Conservation (phyloP, 495 filamentous ascomycete species). For the Aspergillus bertholletiae region DNA sequence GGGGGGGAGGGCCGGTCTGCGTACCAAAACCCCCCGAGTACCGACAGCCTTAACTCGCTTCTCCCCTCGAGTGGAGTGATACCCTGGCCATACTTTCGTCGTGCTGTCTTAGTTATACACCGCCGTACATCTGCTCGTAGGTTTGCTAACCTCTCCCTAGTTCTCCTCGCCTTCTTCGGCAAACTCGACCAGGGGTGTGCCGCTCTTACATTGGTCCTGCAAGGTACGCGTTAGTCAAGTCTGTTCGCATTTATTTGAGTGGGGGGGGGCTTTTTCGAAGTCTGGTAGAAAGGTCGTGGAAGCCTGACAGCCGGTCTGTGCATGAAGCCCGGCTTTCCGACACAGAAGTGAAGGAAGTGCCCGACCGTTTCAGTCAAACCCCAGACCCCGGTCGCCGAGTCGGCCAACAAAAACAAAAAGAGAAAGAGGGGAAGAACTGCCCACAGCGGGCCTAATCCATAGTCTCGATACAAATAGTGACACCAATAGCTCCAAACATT, state of each 20-base stretch:
- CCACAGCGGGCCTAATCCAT: background rate
- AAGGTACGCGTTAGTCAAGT: conserved; percentile 27
- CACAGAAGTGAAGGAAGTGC: background rate
- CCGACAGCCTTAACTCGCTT: background rate
- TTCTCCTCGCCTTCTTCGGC: conserved; percentile 22
- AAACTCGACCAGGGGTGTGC: conserved; percentile 56
- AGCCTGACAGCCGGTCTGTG: conserved; percentile 14
- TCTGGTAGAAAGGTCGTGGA: conserved; percentile 9
- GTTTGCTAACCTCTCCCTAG: background rate
- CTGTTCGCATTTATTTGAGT: background rate
- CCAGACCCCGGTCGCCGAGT: conserved; percentile 5
- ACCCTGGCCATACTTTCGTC: background rate
- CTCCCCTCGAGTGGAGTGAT: background rate
- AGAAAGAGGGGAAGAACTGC: background rate
- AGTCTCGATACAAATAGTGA: conserved; percentile 3
- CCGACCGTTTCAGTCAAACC: background rate
- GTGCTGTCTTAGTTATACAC: no score
- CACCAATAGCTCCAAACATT: conserved; percentile 4
- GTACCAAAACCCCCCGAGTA: background rate
- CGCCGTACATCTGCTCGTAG: background rate
- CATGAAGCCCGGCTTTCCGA: background rate
- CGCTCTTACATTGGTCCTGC: conserved; percentile 57
- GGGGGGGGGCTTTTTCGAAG: conserved; percentile 8
- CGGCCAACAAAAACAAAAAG: background rate
- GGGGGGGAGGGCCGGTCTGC: background rate